Percentiles rank a stretch among this genome's conserved stretches.
Evolutionary conservation across 1,139 yeast species (phyloP).

Genomic region (Sugiyamaella neomexicana): DNA sequence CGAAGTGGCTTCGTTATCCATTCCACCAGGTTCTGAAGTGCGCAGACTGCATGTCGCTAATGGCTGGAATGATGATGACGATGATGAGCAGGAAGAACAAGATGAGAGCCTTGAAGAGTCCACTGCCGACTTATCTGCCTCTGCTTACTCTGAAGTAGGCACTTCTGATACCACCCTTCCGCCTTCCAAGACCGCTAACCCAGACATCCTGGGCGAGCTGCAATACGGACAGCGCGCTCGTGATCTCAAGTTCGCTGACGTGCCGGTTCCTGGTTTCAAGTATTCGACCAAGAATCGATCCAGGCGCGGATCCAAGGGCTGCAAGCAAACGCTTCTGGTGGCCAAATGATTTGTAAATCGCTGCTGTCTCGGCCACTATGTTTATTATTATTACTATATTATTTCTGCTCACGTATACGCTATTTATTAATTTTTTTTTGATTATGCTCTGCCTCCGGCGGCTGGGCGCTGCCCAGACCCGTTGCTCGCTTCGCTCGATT

Average conservation of each 20-base stretch:
- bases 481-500: not conserved
- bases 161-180: not conserved
- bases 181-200: not conserved
- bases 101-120: constrained; percentile 14
- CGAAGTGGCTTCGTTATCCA: constrained; percentile 44
- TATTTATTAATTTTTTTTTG: not conserved
- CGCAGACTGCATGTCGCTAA: constrained; percentile 7
- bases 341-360: not conserved
- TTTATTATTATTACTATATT: not conserved
- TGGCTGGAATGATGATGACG: constrained; percentile 16
- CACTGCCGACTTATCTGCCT: not conserved
- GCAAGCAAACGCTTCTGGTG: constrained; percentile 5
- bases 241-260: constrained; percentile 12
- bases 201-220: constrained; percentile 7
- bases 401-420: not conserved
- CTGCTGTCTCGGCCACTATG: not conserved
- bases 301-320: not conserved
- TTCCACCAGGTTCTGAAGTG: not conserved
- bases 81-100: constrained; percentile 10
- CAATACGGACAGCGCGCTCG: constrained; percentile 14
- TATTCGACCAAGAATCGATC: not conserved
- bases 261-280: constrained; percentile 6
- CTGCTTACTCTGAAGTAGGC: not conserved
- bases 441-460: not conserved
- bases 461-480: not conserved